phyloP scores from a whole-genome alignment of 257 asterid species.

The Scutellaria galericulata region DNA sequence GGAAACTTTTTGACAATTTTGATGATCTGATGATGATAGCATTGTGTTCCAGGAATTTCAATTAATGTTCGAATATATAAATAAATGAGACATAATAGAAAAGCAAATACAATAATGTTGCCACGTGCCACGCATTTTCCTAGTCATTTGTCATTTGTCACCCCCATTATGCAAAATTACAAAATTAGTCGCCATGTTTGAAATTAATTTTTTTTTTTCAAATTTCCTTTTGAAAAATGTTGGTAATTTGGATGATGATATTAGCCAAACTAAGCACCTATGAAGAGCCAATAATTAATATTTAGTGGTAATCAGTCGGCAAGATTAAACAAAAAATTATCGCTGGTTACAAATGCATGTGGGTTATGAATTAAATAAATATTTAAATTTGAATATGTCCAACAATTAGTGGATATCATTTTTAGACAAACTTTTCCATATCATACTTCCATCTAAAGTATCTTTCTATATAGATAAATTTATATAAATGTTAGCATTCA shows the following conservation, averaged over 20 bases:
- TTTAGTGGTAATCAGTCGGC: too few species aligned
- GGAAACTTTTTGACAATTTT: not conserved
- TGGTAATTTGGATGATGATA: not conserved
- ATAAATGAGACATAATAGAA: conserved; percentile 1
- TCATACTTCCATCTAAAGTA: too few species aligned
- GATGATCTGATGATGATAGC: conserved; percentile 8
- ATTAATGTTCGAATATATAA: conserved; percentile 21
- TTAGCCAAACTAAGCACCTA: too few species aligned
- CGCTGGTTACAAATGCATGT: too few species aligned
- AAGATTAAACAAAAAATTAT: too few species aligned
- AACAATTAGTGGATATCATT: too few species aligned
- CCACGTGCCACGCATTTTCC: conserved; percentile 27
- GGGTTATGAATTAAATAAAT: too few species aligned
- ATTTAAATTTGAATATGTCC: too few species aligned
- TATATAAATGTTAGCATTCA: too few species aligned
- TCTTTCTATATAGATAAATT: too few species aligned
- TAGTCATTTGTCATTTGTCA: conserved; percentile 18
- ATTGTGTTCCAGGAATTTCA: not conserved
- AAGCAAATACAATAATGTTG: conserved; percentile 17
- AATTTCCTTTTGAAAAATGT: not conserved
- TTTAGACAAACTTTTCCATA: too few species aligned
- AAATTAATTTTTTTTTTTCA: not conserved
- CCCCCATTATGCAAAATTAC: not conserved
- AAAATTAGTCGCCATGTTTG: conserved; percentile 1
- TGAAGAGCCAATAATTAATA: too few species aligned